Evolutionary conservation across 108 stramenopile species (phyloP), one percentile per base, ranked within the genome.

Genomic region (Cyclotella cryptica): DNA sequence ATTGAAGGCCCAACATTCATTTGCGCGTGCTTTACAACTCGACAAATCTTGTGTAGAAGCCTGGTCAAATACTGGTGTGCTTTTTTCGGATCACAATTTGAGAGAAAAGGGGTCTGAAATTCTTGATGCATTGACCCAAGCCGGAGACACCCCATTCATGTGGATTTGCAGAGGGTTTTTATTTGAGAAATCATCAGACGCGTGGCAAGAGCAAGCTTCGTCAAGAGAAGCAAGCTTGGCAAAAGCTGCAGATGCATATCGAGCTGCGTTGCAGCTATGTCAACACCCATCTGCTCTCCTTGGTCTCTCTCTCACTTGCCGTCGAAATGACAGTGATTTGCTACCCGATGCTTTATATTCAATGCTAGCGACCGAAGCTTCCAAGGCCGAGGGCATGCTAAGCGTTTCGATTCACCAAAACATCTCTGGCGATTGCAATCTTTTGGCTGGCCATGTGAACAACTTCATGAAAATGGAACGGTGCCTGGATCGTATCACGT

Each of bases 141-240:
- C 86, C 51, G 88, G 85, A 29, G 92, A 93, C 64, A 89, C 88
- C 45, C 89, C 92, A 4, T 75, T 90, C 73, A 93, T 93, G 88
- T 93, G 92, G 92, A 89, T 93, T 27, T 84, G 89, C 57, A 84
- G 91, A 80, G 91, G 86, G 14, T 57, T 90, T 18, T 77, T 92
- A 13, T 74, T 90, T 45, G 91, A 92, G 62, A 79, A 74, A 19
- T 39, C 84, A 59, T 78, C 78, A 27, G 64, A 72, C 19, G 85
- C 74, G 51, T 72, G 79, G 79, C 41, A 52, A 61, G 49, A 77
- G 13, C 60, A 62, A 24, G 45, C 24, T 13, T 47, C 39, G 19
- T 39, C 44, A 43, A 30, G 47, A 40, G 82, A 83, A 35, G 55
- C 75, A 30, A 69, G 68, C 41, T 29, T 86, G 27, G 43, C 71